A percentile compares a stretch with the other conserved stretches of the same genome.
These are phyloP conservation scores for Botrytis fabae DNA, from an alignment of 2,329 filamentous ascomycete species.

Conservation along the genomic window DNA sequence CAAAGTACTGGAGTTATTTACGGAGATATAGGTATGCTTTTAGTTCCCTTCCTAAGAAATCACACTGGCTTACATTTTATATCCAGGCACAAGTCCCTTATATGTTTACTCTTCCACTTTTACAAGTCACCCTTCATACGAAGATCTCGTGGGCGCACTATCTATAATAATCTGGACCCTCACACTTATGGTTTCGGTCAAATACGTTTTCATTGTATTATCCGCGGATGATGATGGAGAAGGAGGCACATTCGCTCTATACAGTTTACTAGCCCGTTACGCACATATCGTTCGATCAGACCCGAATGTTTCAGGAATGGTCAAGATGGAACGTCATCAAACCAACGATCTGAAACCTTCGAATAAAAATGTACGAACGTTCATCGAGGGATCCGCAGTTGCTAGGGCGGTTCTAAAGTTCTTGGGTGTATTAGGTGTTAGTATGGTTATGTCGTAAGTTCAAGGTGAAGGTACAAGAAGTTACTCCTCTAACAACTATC, in stretches of 20 bases:
- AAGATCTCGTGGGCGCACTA: slow-evolving; percentile 63
- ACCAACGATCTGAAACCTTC: slow-evolving; percentile 56
- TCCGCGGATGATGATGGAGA: slow-evolving; percentile 70
- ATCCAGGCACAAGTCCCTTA: slow-evolving; percentile 54
- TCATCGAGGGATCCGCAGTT: slow-evolving; percentile 57
- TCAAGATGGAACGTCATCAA: slow-evolving; percentile 59
- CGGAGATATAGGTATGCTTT: slow-evolving; percentile 61
- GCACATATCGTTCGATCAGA: slow-evolving; percentile 61
- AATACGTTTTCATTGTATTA: slow-evolving; percentile 67
- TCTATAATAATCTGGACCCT: slow-evolving; percentile 71
- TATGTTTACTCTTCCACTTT: slow-evolving; percentile 73
- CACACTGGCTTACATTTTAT: background rate
- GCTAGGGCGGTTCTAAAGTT: slow-evolving; percentile 57
- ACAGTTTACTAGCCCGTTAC: slow-evolving; percentile 63
- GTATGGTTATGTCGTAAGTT: slow-evolving; percentile 58
- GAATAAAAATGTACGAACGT: slow-evolving; percentile 53
- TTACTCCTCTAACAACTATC: slow-evolving; percentile 18
- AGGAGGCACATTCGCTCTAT: slow-evolving; percentile 68
- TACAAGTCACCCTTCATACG: slow-evolving; percentile 52
- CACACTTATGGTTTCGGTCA: slow-evolving; percentile 67
- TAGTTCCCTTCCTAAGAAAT: background rate
- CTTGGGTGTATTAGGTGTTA: slow-evolving; percentile 65
- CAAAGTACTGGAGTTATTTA: slow-evolving; percentile 68
- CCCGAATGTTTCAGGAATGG: slow-evolving; percentile 54
- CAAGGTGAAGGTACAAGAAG: background rate